Base-by-base conservation (phyloP, 306 rosid genomes). In the Prunus persica region DNA sequence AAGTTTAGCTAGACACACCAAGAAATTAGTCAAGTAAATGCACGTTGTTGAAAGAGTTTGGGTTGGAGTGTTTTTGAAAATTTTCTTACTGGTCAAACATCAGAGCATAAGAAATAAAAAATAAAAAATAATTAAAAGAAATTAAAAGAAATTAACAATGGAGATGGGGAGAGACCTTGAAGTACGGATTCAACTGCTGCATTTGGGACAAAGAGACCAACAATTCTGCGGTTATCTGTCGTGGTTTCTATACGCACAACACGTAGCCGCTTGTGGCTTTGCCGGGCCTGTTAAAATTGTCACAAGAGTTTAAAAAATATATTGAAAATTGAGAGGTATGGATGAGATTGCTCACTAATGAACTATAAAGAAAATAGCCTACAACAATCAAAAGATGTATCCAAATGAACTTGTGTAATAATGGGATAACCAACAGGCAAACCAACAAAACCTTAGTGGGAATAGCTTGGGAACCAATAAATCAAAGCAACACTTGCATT, bases 231-330 rank as follows among this genome's bases (percentile, higher is more conserved):
- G 63, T 79, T 88, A 78, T 92, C 97, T 57, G 81, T 79, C 19
- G 93, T 91, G 78, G 99, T 96, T 87, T 89, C 97, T 65, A 91
- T 88, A 69, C 97, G 96, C 76, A 96, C 99, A 67, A 92, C 99
- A 24, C 96, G 97, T 15, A 96, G 90, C 75, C 93, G 89, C 91
- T 87, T 89, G 85, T 96, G 99, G 90, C 93, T 96, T 54, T 80
- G 88, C 62, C 91, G 96, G 76, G 96, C 88, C 99, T 96, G 85
- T 25, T 66, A 82, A 68, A 70, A 78, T 65, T 12, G 18, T 54
- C 68, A 81, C 19, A 27, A 64, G 12, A 9, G 75, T 77, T 68
- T 58, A 68, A 50, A 68, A 68, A 38, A 45, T 25, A 12, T 7
- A 73, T 25, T 7, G 43, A n/a, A 15, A 45, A 20, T 38, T 56